Conservation (phyloP, 176 grass and related monocot species). For the Zizania latifolia region DNA sequence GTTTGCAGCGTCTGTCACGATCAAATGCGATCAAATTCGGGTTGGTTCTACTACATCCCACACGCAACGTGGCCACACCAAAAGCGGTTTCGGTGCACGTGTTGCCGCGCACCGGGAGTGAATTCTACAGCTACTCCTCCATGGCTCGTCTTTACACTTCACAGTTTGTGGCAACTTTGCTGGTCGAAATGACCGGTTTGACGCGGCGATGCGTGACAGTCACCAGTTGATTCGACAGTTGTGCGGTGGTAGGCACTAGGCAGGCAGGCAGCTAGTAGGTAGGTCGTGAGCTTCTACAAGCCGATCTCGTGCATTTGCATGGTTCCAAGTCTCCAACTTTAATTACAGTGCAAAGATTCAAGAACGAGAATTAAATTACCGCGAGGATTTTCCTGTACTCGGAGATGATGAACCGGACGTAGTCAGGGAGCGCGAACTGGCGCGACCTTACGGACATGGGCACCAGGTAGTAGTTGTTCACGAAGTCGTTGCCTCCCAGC, state of each 20-base stretch:
- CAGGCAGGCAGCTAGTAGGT: neutral
- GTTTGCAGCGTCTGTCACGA: neutral
- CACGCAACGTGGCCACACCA: too few species aligned
- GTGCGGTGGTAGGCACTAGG: neutral
- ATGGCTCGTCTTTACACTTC: neutral
- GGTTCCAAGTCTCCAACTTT: too few species aligned
- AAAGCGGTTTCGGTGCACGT: neutral
- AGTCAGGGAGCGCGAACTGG: slow-evolving; percentile 73
- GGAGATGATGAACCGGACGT: slow-evolving; percentile 68
- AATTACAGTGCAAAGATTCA: neutral
- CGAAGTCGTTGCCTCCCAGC: slow-evolving; percentile 92
- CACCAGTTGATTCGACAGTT: neutral
- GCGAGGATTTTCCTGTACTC: slow-evolving; percentile 81
- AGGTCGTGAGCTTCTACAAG: neutral
- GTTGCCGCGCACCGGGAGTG: neutral
- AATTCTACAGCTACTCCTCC: neutral
- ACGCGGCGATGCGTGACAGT: neutral
- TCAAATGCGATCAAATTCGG: too few species aligned
- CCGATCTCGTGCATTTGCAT: neutral
- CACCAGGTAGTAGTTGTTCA: slow-evolving; percentile 99
- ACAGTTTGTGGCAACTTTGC: neutral
- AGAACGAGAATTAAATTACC: slow-evolving; percentile 17
- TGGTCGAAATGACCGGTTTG: neutral
- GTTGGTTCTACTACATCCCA: too few species aligned
- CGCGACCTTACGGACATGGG: slow-evolving; percentile 81